Evolutionary conservation across 2,329 filamentous ascomycete genomes (phyloP), one percentile per base, ranked within the genome.

Genomic region (Paraconiothyrium sp.): DNA sequence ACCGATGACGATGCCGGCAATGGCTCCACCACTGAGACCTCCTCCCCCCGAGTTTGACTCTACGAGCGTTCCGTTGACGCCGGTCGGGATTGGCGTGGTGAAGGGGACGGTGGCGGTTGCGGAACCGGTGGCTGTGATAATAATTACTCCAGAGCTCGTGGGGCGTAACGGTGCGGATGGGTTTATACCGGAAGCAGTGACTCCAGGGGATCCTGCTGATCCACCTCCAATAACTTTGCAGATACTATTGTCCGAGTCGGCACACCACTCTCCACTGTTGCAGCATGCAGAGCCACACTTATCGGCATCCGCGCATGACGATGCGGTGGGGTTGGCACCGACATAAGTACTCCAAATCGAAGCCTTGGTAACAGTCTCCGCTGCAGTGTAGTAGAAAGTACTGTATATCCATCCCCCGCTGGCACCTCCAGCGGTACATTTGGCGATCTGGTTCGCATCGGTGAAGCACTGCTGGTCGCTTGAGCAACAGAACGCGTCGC

Each of bases 1-100:
- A 64, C 91, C 91, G 59, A 94, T 89, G 67, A 94, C 91, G 71
- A 94, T 94, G 62, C 91, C 91, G 16, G 92, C 91, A 70, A 94
- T 94, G 62, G 90, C 91, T 56, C 91, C 91, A 47, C 84, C 86
- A 70, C 89, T 91, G 57, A 94, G 84, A 20, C 76, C 76, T 30
- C 72, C 71, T 22, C 71, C 67, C 58, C 76, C 71, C 11, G 67
- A 69, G 34, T 69, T 68, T 1, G 65, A 65, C 30, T 73, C 63
- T 14, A 75, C 71, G 27, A 76, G 73, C 2, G 76, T 78, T 37
- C 81, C 76, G 16, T 76, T 81, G 52, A 82, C 83, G 49, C 83
- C 85, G 7, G 85, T 85, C 4, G 84, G 82, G n/a, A 86, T 84
- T 44, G 84, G 82, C 0, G 84, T 81, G 46, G 79, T 69, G 72